Percentiles rank a stretch among this genome's conserved stretches.
phyloP scores from a whole-genome alignment of 441 rosid genomes.

The Pelargonium australe region DNA sequence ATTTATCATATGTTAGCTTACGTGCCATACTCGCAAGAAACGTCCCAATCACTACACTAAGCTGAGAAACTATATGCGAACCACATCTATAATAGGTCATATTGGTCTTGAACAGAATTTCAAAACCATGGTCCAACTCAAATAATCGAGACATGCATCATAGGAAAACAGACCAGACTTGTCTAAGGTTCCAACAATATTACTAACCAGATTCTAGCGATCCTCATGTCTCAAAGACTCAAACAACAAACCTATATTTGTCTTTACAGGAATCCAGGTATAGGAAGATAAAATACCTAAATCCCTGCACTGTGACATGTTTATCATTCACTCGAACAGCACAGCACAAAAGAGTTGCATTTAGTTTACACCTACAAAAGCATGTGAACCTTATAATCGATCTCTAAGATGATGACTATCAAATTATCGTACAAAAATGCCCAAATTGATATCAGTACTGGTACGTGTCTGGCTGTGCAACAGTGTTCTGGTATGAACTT shows the following conservation, averaged over 20 bases:
- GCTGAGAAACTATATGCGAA: too few relatives aligned
- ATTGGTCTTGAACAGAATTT: too few relatives aligned
- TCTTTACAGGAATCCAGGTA: background rate
- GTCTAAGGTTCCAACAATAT: background rate
- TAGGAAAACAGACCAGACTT: background rate
- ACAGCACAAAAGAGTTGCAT: background rate
- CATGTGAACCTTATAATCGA: background rate
- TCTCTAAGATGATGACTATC: background rate
- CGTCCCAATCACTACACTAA: too few relatives aligned
- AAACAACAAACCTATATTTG: background rate
- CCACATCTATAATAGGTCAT: too few relatives aligned
- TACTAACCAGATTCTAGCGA: too few relatives aligned
- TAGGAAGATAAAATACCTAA: constrained; percentile 1
- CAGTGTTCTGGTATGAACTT: constrained; percentile 24
- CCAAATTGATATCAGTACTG: constrained; percentile 29
- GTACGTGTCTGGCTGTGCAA: constrained; percentile 31
- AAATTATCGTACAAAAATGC: constrained; percentile 28
- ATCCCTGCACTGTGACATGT: background rate
- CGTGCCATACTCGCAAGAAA: background rate
- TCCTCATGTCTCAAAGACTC: too few relatives aligned
- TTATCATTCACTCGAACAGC: background rate
- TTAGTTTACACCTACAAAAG: constrained; percentile 1
- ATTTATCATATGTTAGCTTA: background rate
- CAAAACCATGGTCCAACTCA: too few relatives aligned
- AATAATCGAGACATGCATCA: too few relatives aligned